A percentile compares a stretch with the other conserved stretches of the same genome.
Evolutionary conservation across 768 basidiomycete species (phyloP).

Genomic region (Suillus spraguei): DNA sequence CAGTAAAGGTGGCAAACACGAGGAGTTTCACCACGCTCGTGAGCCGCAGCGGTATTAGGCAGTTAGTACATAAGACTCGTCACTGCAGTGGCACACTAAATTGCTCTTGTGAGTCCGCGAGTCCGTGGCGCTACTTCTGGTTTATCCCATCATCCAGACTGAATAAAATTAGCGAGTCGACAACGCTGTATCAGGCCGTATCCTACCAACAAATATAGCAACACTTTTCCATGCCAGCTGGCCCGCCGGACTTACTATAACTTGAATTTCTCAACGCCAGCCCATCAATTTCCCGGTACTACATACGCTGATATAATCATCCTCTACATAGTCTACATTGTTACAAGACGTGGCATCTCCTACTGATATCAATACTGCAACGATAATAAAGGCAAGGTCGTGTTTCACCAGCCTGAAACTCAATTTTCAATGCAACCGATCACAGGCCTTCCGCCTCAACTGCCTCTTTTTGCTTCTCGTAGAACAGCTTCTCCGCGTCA

Average conservation of each 20-base stretch:
- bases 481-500: conserved; percentile 84
- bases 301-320: background rate
- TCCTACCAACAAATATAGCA: background rate
- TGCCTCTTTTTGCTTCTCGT: conserved; percentile 62
- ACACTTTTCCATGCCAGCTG: background rate
- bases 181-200: conserved; percentile 2
- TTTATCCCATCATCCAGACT: background rate
- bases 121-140: background rate
- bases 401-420: conserved; percentile 4
- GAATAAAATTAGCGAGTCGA: background rate
- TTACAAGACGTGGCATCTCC: background rate
- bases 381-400: background rate
- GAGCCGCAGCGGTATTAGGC: conserved; percentile 14
- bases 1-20: conserved; percentile 21
- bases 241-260: background rate
- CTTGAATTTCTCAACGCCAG: background rate
- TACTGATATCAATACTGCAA: background rate
- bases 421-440: background rate
- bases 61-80: conserved; percentile 1
- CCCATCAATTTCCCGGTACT: background rate
- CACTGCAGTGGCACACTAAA: background rate
- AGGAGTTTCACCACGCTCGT: conserved; percentile 18
- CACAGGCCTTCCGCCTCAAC: conserved; percentile 24
- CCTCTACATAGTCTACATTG: background rate
- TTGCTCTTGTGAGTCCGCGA: background rate